Conservation (phyloP, 495 filamentous ascomycete species). For the Pyrenopolyporus hunteri region DNA sequence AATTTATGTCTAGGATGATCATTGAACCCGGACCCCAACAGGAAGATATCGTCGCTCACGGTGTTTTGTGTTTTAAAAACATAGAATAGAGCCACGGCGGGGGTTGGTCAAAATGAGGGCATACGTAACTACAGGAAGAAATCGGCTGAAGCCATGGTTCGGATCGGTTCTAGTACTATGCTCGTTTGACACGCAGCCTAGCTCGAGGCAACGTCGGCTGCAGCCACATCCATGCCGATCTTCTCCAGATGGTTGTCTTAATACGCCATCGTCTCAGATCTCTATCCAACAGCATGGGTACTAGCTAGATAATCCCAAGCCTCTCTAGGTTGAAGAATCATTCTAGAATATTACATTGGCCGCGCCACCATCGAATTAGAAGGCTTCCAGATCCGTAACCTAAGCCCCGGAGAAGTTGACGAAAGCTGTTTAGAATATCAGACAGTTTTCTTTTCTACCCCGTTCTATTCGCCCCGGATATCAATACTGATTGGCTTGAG, state of each 20-base stretch:
- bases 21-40: too few species aligned
- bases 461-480: not conserved
- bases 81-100: too few species aligned
- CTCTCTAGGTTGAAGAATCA: constrained; percentile 15
- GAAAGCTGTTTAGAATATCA: not conserved
- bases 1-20: not conserved
- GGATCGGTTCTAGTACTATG: constrained; percentile 9
- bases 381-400: not conserved
- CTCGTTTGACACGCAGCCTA: not conserved
- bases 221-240: constrained; percentile 22
- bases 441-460: not conserved
- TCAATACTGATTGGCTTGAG: not conserved
- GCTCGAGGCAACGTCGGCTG: constrained; percentile 3
- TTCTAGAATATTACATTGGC: constrained; percentile 26
- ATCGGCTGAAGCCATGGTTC: constrained; percentile 14
- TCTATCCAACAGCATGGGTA: not conserved
- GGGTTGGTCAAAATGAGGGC: not conserved
- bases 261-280: constrained; percentile 1
- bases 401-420: not conserved
- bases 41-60: too few species aligned
- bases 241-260: not conserved
- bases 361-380: constrained; percentile 1
- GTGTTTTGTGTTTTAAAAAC: too few species aligned
- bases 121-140: not conserved
- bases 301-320: constrained; percentile 3